phyloP scores from a whole-genome alignment of 2,329 filamentous ascomycete genomes.

The Mycocentrospora acerina region DNA sequence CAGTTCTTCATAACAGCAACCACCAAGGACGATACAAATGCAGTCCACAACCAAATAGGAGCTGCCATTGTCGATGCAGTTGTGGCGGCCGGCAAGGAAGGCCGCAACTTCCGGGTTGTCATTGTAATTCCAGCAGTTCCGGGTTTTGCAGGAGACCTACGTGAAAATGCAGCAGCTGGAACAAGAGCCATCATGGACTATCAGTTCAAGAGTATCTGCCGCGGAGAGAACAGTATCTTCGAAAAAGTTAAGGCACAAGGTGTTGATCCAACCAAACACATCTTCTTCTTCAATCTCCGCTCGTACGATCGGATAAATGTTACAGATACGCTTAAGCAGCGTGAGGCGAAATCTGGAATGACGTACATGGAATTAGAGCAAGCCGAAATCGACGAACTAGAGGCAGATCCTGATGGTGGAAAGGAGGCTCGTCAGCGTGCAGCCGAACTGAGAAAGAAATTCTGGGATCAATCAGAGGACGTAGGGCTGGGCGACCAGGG shows the following conservation, averaged over 20 bases:
- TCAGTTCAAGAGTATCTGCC: slow-evolving; percentile 93
- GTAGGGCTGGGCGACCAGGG: slow-evolving; percentile 43
- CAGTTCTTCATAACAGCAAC: slow-evolving; percentile 93
- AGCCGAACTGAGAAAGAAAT: slow-evolving; percentile 49
- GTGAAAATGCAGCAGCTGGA: slow-evolving; percentile 78
- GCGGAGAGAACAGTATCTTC: slow-evolving; percentile 89
- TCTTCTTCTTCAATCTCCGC: slow-evolving; percentile 92
- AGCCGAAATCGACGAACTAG: slow-evolving; percentile 85
- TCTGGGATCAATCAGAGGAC: slow-evolving; percentile 46
- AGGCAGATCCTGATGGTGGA: slow-evolving; percentile 50
- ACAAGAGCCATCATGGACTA: slow-evolving; percentile 96
- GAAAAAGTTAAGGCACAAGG: slow-evolving; percentile 72
- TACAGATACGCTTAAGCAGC: slow-evolving; percentile 69
- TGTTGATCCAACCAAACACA: slow-evolving; percentile 73
- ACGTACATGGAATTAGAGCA: slow-evolving; percentile 84
- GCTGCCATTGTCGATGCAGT: slow-evolving; percentile 88
- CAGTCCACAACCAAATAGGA: slow-evolving; percentile 86
- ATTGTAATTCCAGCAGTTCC: slow-evolving; percentile 88
- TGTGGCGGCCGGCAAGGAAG: slow-evolving; percentile 76
- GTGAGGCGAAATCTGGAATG: slow-evolving; percentile 79
- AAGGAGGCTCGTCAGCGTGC: slow-evolving; percentile 47
- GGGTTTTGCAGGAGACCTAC: slow-evolving; percentile 88
- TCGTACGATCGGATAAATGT: slow-evolving; percentile 91
- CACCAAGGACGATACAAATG: slow-evolving; percentile 73
- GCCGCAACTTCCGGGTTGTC: slow-evolving; percentile 86